Base-by-base conservation (phyloP, 768 basidiomycete genomes). In the Lactarius hengduanensis region DNA sequence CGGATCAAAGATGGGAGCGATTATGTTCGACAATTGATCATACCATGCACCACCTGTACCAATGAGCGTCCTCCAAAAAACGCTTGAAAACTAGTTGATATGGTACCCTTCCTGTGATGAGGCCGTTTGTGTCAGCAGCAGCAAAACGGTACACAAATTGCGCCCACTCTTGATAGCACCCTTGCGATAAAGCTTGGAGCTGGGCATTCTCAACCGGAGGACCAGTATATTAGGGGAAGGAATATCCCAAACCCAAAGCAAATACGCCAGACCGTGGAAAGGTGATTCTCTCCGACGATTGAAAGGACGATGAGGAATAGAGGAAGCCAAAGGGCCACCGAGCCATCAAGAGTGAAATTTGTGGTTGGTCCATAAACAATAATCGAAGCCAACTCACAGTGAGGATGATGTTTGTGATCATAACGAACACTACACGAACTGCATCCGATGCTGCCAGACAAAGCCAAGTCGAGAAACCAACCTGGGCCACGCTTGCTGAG, bases 21-120 rank as follows among this genome's bases (percentile, higher is more conserved):
- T 16, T 8, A 30, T 45, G 32, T 43, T 18, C 11, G 47, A 57
- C 8, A 43, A 26, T 45, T 18, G 36, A 22, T 67, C 78, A 59
- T 54, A 86, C 89, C 89, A 91, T 54, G 89, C 86, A 18, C 88
- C 88, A 65, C 83, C 85, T 4, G 88, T 92, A 11, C 90, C 90
- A 61, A 89, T 83, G 20, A 92, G 76, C 6, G 84, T 55, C 66
- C 76, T 83, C 89, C 90, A 30, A 30, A 30, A 30, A 91, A 28
- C 81, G 77, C 72, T 81, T 84, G 57, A 88, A 1, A 13, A 85
- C 82, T 26, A 91, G 78, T 63, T 68, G 65, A 72, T 91, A 90
- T 8, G 89, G 89, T 18, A 89, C 86, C 20, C 72, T 78, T 32
- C 73, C 85, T 87, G 60, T 6, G 30, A 60, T 20, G 38, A 36